Evolutionary conservation across 2,329 filamentous ascomycete genomes (phyloP).

Genomic region (Ophiostoma ulmi): DNA sequence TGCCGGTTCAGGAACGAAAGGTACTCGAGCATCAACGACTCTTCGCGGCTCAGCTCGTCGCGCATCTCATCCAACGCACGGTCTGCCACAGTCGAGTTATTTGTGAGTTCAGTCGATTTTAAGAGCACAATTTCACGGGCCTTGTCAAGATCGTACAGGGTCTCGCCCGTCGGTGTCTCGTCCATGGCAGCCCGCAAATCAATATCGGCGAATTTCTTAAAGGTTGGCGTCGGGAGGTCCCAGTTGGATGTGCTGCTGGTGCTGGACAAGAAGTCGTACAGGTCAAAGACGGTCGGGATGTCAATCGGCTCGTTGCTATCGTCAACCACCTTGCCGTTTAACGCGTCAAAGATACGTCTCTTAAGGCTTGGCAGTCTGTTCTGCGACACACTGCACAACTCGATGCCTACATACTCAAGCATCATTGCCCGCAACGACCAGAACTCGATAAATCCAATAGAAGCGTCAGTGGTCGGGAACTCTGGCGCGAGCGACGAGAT

Average conservation of each 20-base stretch:
- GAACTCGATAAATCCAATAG: slow-evolving; percentile 69
- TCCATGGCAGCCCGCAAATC: slow-evolving; percentile 62
- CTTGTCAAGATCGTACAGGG: slow-evolving; percentile 63
- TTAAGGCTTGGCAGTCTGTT: slow-evolving; percentile 66
- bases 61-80: slow-evolving; percentile 39
- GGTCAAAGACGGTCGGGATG: slow-evolving; percentile 77
- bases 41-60: slow-evolving; percentile 52
- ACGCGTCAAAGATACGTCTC: slow-evolving; percentile 60
- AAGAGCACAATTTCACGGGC: slow-evolving; percentile 69
- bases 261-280: slow-evolving; percentile 77
- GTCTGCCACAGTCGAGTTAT: slow-evolving; percentile 24
- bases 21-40: slow-evolving; percentile 55
- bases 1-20: slow-evolving; percentile 60
- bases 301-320: slow-evolving; percentile 61
- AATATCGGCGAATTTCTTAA: slow-evolving; percentile 59
- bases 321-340: slow-evolving; percentile 70
- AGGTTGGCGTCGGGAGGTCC: slow-evolving; percentile 46
- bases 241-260: slow-evolving; percentile 49
- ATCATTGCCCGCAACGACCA: slow-evolving; percentile 70
- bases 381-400: slow-evolving; percentile 73
- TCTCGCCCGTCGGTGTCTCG: slow-evolving; percentile 48
- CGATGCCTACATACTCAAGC: slow-evolving; percentile 78
- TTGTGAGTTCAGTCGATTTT: slow-evolving; percentile 57
- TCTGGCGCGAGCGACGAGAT: slow-evolving; percentile 53
- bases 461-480: slow-evolving; percentile 65